Percentiles rank a stretch among this genome's conserved stretches.
phyloP scores from a whole-genome alignment of 1,284 basidiomycete species.

The Trametes sp. region DNA sequence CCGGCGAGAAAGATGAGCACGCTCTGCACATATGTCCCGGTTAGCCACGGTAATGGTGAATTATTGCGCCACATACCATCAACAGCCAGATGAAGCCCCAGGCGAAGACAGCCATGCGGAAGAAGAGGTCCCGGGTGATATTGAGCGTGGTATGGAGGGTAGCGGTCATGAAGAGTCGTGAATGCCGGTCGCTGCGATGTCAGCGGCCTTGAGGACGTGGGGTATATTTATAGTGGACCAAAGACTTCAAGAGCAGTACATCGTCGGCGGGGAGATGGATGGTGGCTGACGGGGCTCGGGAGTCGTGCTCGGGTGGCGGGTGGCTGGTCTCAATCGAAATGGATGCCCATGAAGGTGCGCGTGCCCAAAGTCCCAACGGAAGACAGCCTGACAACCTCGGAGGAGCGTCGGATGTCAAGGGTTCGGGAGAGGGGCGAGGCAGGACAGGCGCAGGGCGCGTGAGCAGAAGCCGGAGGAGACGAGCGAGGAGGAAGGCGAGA shows the following conservation, averaged over 20 bases:
- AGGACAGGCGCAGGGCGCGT: not conserved
- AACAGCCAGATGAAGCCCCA: constrained; percentile 19
- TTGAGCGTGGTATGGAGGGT: not conserved
- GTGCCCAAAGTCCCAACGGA: not conserved
- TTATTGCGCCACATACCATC: not conserved
- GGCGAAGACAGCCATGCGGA: constrained; percentile 14
- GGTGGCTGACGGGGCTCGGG: constrained; percentile 1
- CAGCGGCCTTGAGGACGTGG: not conserved
- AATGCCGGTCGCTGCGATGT: not conserved
- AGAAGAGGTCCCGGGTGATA: constrained; percentile 2
- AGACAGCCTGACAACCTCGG: not conserved
- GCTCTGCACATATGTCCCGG: constrained; percentile 13
- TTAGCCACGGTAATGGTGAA: not conserved
- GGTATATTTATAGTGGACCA: constrained; percentile 8
- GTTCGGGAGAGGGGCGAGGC: not conserved
- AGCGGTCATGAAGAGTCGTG: constrained; percentile 19
- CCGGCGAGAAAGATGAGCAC: constrained; percentile 23
- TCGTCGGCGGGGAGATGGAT: constrained; percentile 1
- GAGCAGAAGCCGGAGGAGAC: not conserved
- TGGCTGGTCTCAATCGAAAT: constrained; percentile 10
- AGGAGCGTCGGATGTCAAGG: not conserved
- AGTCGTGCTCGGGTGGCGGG: not conserved
- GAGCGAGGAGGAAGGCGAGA: not conserved
- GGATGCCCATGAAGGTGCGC: not conserved
- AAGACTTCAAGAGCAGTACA: constrained; percentile 7